Evolutionary conservation across 2,329 filamentous ascomycete species (phyloP).

Genomic region (Cryphonectria nitschkei): DNA sequence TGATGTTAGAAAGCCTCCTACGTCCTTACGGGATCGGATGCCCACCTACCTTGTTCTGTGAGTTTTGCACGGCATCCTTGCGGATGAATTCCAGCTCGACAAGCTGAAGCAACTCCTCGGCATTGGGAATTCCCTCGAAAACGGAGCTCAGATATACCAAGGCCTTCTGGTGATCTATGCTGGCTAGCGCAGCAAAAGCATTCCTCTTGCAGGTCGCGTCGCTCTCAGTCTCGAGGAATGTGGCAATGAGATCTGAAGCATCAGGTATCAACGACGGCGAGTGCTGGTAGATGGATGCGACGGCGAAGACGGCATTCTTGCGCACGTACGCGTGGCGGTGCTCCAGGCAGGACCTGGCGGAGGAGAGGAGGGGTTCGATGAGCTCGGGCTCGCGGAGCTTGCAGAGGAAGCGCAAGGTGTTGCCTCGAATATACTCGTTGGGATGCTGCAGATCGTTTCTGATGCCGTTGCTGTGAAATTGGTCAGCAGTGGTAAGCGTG

Average conservation of each 20-base stretch:
- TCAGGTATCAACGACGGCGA: constrained; percentile 92
- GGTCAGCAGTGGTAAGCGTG: constrained; percentile 33
- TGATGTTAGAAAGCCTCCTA: constrained; percentile 35
- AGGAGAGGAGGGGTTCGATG: constrained; percentile 92
- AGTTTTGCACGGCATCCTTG: constrained; percentile 93
- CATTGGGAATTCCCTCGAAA: constrained; percentile 92
- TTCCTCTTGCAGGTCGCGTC: constrained; percentile 98
- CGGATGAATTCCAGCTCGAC: constrained; percentile 97
- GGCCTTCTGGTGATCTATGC: constrained; percentile 92
- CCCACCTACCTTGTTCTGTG: constrained; percentile 80
- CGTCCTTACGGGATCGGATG: background rate
- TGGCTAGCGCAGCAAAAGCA: constrained; percentile 87
- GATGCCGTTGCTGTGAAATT: constrained; percentile 79
- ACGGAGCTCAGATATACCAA: constrained; percentile 84
- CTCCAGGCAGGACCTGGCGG: constrained; percentile 88
- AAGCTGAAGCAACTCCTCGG: constrained; percentile 90
- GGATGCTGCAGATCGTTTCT: constrained; percentile 95
- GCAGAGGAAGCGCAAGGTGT: constrained; percentile 96
- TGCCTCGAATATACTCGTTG: constrained; percentile 97
- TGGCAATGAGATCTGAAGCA: constrained; percentile 86
- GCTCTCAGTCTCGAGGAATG: constrained; percentile 87
- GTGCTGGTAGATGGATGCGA: constrained; percentile 90
- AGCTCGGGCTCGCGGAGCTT: constrained; percentile 95
- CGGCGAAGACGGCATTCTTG: constrained; percentile 95
- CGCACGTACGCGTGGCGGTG: constrained; percentile 97